phyloP scores from a whole-genome alignment of 768 basidiomycete species.

The Pleurotus tuber-regium region DNA sequence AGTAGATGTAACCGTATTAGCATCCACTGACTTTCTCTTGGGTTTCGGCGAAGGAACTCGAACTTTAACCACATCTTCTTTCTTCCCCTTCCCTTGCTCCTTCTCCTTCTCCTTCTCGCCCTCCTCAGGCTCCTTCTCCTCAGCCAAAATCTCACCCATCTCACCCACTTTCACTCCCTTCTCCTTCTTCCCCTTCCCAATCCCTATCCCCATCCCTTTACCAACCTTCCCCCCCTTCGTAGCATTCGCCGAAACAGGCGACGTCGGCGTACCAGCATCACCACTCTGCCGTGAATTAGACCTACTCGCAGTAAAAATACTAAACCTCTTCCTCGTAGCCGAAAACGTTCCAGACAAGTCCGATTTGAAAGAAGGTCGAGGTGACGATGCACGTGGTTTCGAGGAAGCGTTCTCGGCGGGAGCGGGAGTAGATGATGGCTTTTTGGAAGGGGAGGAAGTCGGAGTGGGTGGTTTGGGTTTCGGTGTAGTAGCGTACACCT shows the following conservation, averaged over 20 bases:
- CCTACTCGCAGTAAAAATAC: slow-evolving; percentile 49
- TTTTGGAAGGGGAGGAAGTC: no score
- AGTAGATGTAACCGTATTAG: slow-evolving; percentile 20
- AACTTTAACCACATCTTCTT: slow-evolving; percentile 13
- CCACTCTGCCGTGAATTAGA: slow-evolving; percentile 19
- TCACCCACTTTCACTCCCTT: slow-evolving; percentile 52
- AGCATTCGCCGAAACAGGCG: no score
- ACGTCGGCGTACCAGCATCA: no score
- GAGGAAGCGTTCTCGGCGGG: slow-evolving; percentile 15
- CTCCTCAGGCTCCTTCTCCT: slow-evolving; percentile 57
- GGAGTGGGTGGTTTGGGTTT: slow-evolving; percentile 24
- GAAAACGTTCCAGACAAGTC: slow-evolving; percentile 44
- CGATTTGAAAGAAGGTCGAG: slow-evolving; percentile 44
- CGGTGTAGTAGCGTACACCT: slow-evolving; percentile 42
- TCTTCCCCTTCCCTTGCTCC: slow-evolving; percentile 16
- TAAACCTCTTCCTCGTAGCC: slow-evolving; percentile 61
- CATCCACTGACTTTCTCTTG: slow-evolving; percentile 18
- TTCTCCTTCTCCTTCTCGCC: slow-evolving; percentile 15
- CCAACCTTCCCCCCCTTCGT: no score
- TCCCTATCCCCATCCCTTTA: no score
- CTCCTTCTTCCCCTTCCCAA: slow-evolving; percentile 32
- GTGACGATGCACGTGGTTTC: slow-evolving; percentile 32
- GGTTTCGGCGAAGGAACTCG: slow-evolving; percentile 28
- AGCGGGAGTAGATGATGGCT: no score
- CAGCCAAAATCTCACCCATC: slow-evolving; percentile 66